Evolutionary conservation across 2,329 filamentous ascomycete species (phyloP).

Genomic region (Ceratocystis colombiana): DNA sequence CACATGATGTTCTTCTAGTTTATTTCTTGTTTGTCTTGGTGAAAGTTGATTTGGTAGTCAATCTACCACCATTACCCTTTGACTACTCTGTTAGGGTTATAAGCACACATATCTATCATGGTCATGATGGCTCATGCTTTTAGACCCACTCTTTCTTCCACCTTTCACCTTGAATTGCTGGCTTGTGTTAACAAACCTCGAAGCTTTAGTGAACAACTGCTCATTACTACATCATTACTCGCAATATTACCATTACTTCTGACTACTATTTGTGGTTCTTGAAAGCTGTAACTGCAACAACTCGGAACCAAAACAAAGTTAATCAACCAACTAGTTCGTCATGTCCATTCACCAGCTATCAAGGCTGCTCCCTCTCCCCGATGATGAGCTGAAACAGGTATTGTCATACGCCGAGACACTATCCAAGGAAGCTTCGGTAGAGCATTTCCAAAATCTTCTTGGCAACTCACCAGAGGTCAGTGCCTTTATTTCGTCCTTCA

Average conservation of each 20-base stretch:
- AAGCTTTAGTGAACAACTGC: not conserved
- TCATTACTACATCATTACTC: not conserved
- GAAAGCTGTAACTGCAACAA: not conserved
- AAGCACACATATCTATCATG: not conserved
- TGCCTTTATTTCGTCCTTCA: constrained; percentile 74
- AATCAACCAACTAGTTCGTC: not conserved
- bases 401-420: constrained; percentile 71
- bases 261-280: not conserved
- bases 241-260: not conserved
- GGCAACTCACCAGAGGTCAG: constrained; percentile 70
- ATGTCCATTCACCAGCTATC: constrained; percentile 61
- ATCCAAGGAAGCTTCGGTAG: constrained; percentile 64
- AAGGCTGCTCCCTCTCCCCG: constrained; percentile 71
- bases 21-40: not conserved
- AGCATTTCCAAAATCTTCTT: constrained; percentile 78
- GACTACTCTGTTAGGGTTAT: not conserved
- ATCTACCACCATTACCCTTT: not conserved
- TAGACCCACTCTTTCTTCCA: not conserved
- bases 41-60: not conserved
- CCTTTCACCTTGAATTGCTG: not conserved
- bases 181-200: not conserved
- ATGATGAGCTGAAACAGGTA: constrained; percentile 73
- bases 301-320: not conserved
- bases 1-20: not conserved
- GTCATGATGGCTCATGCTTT: constrained; percentile 22